phyloP scores from a whole-genome alignment of 106 monocot genomes.

The Narthecium ossifragum region DNA sequence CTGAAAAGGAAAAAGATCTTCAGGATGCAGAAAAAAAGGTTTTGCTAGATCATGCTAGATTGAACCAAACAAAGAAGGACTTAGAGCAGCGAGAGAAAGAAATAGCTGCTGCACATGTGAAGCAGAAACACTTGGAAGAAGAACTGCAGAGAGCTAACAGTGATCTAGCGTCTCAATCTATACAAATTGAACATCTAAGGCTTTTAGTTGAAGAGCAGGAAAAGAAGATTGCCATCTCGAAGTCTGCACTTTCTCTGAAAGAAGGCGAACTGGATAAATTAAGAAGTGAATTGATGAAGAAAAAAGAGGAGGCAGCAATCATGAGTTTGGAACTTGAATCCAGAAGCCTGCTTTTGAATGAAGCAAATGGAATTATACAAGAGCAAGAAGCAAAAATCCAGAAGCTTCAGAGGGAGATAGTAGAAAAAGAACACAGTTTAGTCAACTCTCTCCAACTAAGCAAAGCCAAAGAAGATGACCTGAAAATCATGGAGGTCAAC shows the following conservation, averaged over 20 bases:
- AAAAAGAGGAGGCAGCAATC: not conserved
- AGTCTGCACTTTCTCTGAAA: slow-evolving; percentile 29
- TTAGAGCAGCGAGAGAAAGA: slow-evolving; percentile 35
- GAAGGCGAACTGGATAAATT: slow-evolving; percentile 29
- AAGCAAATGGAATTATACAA: slow-evolving; percentile 15
- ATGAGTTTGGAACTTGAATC: slow-evolving; percentile 6
- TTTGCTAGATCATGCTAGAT: slow-evolving; percentile 21
- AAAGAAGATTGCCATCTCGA: slow-evolving; percentile 18
- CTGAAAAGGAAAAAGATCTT: slow-evolving; percentile 50
- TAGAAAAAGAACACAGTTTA: slow-evolving; percentile 12
- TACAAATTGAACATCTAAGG: slow-evolving; percentile 32
- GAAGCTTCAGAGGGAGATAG: slow-evolving; percentile 9
- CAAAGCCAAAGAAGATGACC: slow-evolving; percentile 16
- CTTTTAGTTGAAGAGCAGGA: slow-evolving; percentile 35
- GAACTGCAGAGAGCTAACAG: slow-evolving; percentile 24
- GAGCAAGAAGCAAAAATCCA: slow-evolving; percentile 14
- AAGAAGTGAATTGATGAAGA: slow-evolving; percentile 21
- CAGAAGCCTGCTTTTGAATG: slow-evolving; percentile 12
- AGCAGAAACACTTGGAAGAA: slow-evolving; percentile 41
- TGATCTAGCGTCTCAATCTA: slow-evolving; percentile 28
- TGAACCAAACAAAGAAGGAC: slow-evolving; percentile 27
- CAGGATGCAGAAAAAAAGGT: slow-evolving; percentile 39
- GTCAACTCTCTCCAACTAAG: slow-evolving; percentile 3
- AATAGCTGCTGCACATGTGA: slow-evolving; percentile 27
- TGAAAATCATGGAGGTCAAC: slow-evolving; percentile 13